Evolutionary conservation across 768 basidiomycete species (phyloP), one percentile per base, ranked within the genome.

Genomic region (Scleroderma citrinum): DNA sequence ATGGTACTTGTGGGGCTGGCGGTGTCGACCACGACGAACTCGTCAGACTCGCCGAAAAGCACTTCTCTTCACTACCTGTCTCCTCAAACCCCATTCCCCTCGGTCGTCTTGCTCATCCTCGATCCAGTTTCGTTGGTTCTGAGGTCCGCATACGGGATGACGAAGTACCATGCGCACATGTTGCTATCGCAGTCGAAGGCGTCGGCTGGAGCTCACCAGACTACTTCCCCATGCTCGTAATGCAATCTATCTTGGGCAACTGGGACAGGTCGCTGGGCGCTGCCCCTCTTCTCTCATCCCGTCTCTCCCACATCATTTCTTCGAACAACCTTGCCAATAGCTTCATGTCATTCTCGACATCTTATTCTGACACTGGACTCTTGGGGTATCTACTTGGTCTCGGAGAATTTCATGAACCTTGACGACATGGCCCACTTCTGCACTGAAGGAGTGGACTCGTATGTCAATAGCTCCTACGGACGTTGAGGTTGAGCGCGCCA

Each of bases 141-240:
- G 96, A 99, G 67, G 95, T 97, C 52, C 87, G 95, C 59, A 72
- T 98, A 53, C 87, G 95, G 42, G 92, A 99, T 66, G 96, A 98
- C 72, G 84, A 86, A 48, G 73, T 87, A 64, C 78, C 84, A 21
- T 92, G 91, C 6, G 87, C 88, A 51, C 87, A 98, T 75, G 78
- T 99, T 62, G 95, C 95, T 55, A 87, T 99, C 60, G 92, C 96
- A 26, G 93, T 98, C 40, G 94, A 98, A 68, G 96, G 96, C 67
- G 94, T 95, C 49, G 84, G 92, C 69, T 97, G 95, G 94, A 90
- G 85, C 59, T 92, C 88, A 10, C 93, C 95, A 24, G 96, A 99
- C 71, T 98, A 98, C 77, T 98, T 91, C 83, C 92, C 94, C 53
- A 95, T 99, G 94, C 83, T 97, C 73, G 93, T 92, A 65, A 90